Evolutionary conservation across 2,329 filamentous ascomycete genomes (phyloP).

Genomic region (Didymella keratinophila): DNA sequence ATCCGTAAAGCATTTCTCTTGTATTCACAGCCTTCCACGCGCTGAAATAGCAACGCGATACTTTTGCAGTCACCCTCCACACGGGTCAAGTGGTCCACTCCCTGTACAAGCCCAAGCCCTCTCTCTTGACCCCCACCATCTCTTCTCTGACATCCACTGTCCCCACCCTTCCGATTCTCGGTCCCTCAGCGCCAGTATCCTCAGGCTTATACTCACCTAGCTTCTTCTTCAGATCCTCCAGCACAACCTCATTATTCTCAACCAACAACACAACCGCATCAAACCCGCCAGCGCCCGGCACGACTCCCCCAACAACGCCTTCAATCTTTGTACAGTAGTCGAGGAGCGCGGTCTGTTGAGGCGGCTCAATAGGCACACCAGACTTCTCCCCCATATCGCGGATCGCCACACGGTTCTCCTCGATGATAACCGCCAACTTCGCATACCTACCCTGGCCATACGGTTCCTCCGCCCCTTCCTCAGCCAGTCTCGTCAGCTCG

Average conservation of each 20-base stretch:
- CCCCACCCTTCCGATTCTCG: conserved; percentile 68
- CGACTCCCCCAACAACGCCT: conserved; percentile 89
- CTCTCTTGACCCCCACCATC: conserved; percentile 67
- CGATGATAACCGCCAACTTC: conserved; percentile 61
- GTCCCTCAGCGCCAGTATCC: conserved; percentile 41
- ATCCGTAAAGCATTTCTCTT: neutral
- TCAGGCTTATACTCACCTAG: conserved; percentile 69
- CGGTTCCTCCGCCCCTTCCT: conserved; percentile 35
- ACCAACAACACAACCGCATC: conserved; percentile 87
- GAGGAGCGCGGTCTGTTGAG: conserved; percentile 81
- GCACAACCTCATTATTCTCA: conserved; percentile 72
- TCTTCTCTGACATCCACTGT: conserved; percentile 75
- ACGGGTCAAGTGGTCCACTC: conserved; percentile 45
- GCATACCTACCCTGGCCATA: conserved; percentile 45
- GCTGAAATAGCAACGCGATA: neutral
- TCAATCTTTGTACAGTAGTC: conserved; percentile 75
- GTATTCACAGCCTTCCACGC: neutral
- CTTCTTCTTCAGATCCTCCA: conserved; percentile 66
- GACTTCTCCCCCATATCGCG: conserved; percentile 77
- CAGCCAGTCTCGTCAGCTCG: conserved; percentile 64
- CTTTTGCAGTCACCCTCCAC: neutral
- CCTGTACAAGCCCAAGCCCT: conserved; percentile 52
- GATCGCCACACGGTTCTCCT: conserved; percentile 66
- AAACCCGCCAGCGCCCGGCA: conserved; percentile 92
- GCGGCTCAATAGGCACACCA: conserved; percentile 87